Evolutionary conservation across 805 yeast genomes (phyloP), one percentile per base, ranked within the genome.

Genomic region (Debaryomyces castellii): DNA sequence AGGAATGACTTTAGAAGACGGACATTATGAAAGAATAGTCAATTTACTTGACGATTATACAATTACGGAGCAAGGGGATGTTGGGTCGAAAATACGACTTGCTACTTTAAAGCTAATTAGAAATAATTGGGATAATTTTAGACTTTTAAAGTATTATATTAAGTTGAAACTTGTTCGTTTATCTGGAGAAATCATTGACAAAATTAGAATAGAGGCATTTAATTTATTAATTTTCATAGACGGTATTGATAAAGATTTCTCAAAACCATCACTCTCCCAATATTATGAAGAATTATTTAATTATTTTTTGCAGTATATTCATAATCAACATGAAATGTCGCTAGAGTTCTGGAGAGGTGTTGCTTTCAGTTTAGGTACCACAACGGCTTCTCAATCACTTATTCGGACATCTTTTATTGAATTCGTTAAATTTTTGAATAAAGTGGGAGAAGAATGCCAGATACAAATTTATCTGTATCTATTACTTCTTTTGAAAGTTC

Each of bases 1-100:
- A 54, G 8, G 47, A 56, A 28, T 8, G 30, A 43, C 12, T 22
- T 35, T 5, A 12, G 16, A 3, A n/a, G n/a, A n/a, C n/a, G n/a
- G n/a, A n/a, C n/a, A n/a, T n/a, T n/a, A n/a, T n/a, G n/a, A n/a
- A n/a, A 24, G 44, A 1, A 22, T 63, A 24, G 36, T 76, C 1
- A 51, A 50, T 1, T 76, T 80, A 27, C 62, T 92, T 11, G 83
- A 85, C 50, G 97, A 91, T 55, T 89, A 90, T 60, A 80, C 96
- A 0, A 67, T 78, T 2, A 87, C 92, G 0, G 80, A 80, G 22
- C 86, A 88, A 57, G 98, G 98, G 8, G 98, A 91, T 66, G 91
- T 90, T n/a, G 98, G 98, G 2, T 80, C 88, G 39, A 77, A 81
- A 54, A 77, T 89, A 1, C 68, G 98, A 39, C 51, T 59, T 1